Base-by-base conservation (phyloP, 2,329 filamentous ascomycete genomes). In the Fusarium udum region DNA sequence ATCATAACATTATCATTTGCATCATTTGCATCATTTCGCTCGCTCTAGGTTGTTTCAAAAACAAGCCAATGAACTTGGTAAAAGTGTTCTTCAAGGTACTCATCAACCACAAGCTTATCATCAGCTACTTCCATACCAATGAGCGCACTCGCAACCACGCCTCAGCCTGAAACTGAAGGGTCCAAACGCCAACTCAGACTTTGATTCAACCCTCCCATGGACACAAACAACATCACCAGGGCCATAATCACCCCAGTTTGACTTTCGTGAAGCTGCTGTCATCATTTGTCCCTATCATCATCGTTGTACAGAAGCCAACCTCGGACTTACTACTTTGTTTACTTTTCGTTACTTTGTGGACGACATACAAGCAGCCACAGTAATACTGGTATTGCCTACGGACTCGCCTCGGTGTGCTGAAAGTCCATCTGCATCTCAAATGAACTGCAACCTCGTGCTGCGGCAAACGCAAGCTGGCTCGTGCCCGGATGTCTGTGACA, bases 121-220 rank as follows among this genome's bases (percentile, higher is more conserved):
- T 52, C 13, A 37, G 20, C 31, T 16, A n/a, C 37, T 40, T 56
- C 15, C 26, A 43, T 56, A 15, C 52, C 37, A 56, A 57, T 45
- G 22, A 59, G 20, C 49, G 16, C 49, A 36, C 49, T 36, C 42
- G 40, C 40, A 53, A 51, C 55, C 55, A 26, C 34, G 55, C 58
- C 48, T 71, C 71, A 73, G 58, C 67, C 62, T 73, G 71, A 73
- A 73, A 73, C 70, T 52, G 53, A 73, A 71, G 58, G 70, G 70
- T 73, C 71, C 62, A 73, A 59, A 67, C 48, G 53, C 42, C 48
- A 69, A 53, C 68, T 40, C 34, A 46, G 66, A 52, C 69, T 60
- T 71, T 67, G 56, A 59, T 60, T 67, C 52, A 58, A 65, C 49
- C 42, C 56, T 72, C 37, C 31, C 39, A 36, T 22, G 36, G 22